These are phyloP conservation scores for Cornus controversa DNA, from an alignment of 148 eudicot genomes.

Conservation along the genomic window DNA sequence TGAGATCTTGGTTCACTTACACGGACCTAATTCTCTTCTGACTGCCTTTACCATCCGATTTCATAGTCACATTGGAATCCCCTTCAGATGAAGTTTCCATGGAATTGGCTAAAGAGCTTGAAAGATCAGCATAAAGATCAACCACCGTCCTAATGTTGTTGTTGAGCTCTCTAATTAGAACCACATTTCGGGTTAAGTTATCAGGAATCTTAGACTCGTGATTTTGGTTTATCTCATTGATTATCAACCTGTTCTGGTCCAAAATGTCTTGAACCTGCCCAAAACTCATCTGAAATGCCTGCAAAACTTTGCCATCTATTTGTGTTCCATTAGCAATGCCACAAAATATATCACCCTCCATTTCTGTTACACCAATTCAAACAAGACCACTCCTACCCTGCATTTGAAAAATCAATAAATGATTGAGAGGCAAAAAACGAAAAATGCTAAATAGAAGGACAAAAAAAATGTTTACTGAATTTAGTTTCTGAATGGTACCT, in stretches of 20 bases:
- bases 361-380: slow-evolving; percentile 16
- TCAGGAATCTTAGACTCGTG: slow-evolving; percentile 64
- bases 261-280: slow-evolving; percentile 61
- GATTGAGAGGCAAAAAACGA: no score
- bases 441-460: no score
- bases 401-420: background rate
- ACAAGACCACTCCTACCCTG: slow-evolving; percentile 12
- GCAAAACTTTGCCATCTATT: slow-evolving; percentile 51
- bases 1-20: slow-evolving; percentile 4
- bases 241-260: slow-evolving; percentile 64
- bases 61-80: slow-evolving; percentile 31
- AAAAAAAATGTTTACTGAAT: background rate
- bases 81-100: slow-evolving; percentile 39
- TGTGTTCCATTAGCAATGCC: slow-evolving; percentile 28
- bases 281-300: slow-evolving; percentile 61
- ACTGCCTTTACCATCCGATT: slow-evolving; percentile 36
- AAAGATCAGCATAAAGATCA: slow-evolving; percentile 62
- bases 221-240: slow-evolving; percentile 69
- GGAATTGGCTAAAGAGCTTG: slow-evolving; percentile 42
- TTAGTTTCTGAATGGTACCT: background rate
- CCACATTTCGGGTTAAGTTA: slow-evolving; percentile 54
- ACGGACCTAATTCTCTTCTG: slow-evolving; percentile 39
- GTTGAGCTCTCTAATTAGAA: slow-evolving; percentile 67
- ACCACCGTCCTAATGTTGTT: slow-evolving; percentile 64
- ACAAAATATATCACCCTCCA: slow-evolving; percentile 42